A percentile compares a stretch with the other conserved stretches of the same genome.
Conservation (phyloP, 495 filamentous ascomycete genomes). For the Penicillium manginii region DNA sequence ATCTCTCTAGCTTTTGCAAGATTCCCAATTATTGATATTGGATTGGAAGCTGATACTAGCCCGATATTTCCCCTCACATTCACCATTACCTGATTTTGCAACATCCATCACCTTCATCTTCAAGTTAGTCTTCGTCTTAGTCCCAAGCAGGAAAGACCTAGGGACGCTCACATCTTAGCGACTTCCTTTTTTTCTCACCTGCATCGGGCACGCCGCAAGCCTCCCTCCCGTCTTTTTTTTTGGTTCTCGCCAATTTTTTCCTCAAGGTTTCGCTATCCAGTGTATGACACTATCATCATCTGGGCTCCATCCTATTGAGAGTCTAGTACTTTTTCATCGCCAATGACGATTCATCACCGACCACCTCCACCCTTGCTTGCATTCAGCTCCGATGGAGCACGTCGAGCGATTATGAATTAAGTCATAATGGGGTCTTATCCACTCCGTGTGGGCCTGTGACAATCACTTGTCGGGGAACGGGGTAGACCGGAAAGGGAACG, state of each 20-base stretch:
- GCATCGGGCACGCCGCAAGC: not conserved
- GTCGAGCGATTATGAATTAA: not conserved
- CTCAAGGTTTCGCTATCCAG: slow-evolving; percentile 6
- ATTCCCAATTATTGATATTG: not conserved
- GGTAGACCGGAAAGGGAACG: slow-evolving; percentile 1
- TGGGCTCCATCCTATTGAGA: slow-evolving; percentile 12
- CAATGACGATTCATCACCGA: slow-evolving; percentile 11
- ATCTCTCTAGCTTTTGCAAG: not conserved
- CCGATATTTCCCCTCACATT: not conserved
- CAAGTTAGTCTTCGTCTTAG: not conserved
- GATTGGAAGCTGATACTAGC: not conserved
- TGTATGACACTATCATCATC: slow-evolving; percentile 26
- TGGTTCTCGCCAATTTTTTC: no score
- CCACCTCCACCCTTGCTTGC: slow-evolving; percentile 15
- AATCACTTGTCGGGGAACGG: not conserved
- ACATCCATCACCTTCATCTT: not conserved
- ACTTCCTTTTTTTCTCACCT: not conserved
- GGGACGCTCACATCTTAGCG: not conserved
- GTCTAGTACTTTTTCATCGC: slow-evolving; percentile 3
- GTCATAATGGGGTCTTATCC: not conserved
- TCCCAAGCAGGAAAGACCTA: slow-evolving; percentile 1
- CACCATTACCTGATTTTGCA: not conserved
- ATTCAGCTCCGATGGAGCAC: not conserved
- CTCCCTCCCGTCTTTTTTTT: no score
- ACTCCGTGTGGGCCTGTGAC: not conserved